Percentiles rank a stretch among this genome's conserved stretches.
Evolutionary conservation across 352 stramenopile species (phyloP).

Genomic region (Thalassiosira mediterranea): DNA sequence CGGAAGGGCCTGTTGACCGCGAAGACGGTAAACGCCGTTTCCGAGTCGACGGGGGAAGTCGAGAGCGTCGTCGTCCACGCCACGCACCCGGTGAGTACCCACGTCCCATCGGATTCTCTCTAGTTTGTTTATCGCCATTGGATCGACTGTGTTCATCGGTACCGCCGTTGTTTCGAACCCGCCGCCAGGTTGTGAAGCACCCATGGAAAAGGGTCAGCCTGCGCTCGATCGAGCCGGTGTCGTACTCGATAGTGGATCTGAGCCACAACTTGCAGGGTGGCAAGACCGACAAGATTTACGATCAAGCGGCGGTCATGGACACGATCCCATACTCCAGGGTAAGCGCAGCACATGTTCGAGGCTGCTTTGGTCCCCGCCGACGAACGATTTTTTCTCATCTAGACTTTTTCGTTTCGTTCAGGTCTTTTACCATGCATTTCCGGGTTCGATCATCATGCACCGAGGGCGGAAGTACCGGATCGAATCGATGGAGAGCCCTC

Average conservation of each 20-base stretch:
- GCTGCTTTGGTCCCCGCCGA: no score
- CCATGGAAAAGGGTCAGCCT: slow-evolving; percentile 71
- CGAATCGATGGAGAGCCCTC: slow-evolving; percentile 72
- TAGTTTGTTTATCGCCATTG: no score
- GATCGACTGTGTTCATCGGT: no score
- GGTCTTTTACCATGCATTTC: slow-evolving; percentile 82
- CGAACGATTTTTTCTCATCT: no score
- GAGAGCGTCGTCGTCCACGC: slow-evolving; percentile 43
- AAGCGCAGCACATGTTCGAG: no score
- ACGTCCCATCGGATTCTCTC: no score
- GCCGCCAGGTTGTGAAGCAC: slow-evolving; percentile 69
- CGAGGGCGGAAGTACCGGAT: slow-evolving; percentile 68
- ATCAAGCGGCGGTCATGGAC: slow-evolving; percentile 70
- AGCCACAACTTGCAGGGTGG: slow-evolving; percentile 69
- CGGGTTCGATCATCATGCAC: slow-evolving; percentile 75
- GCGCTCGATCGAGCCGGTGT: slow-evolving; percentile 75
- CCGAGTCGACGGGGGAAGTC: slow-evolving; percentile 8
- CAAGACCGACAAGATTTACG: slow-evolving; percentile 67
- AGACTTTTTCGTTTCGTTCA: no score
- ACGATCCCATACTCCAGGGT: slow-evolving; percentile 75
- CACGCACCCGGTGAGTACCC: slow-evolving; percentile 65
- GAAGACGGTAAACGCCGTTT: slow-evolving; percentile 36
- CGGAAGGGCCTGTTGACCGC: slow-evolving; percentile 49
- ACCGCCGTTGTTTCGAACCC: no score
- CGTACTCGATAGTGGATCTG: slow-evolving; percentile 77